Base-by-base conservation (phyloP, 257 asterid genomes). In the Nicotiana undulata region DNA sequence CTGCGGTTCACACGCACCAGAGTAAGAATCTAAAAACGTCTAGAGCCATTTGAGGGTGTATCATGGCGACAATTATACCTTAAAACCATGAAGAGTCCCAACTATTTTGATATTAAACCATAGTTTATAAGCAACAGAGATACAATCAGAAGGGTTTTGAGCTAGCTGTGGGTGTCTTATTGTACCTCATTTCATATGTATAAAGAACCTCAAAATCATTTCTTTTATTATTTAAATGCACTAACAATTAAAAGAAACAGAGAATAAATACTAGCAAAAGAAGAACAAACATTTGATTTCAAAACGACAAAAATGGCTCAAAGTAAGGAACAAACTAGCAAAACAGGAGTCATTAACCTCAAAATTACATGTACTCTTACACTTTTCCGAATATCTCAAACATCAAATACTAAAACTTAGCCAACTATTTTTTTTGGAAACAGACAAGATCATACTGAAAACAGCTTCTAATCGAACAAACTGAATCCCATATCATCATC, bases 401-500 rank as follows among this genome's bases (percentile, higher is more conserved):
- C 60, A 72, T 46, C 24, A 46, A 22, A 22, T 49, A 46, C 78
- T 72, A 72, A 72, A 72, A 68, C 58, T 68, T 40, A 20, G 46
- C 77, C 31, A 67, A 67, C 9, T 6, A 6, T 68, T 20, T 5
- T n/a, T 20, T 40, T 22, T 20, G 20, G 58, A 68, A 68, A 68
- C 77, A 40, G 20, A 40, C 13, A 55, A 67, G 63, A 77, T 29
- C 61, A 63, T 13, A 82, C 40, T 80, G 77, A 76, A 78, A 49
- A 22, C 51, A 22, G 46, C 18, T 6, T 86, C 81, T 86, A 88
- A 78, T 88, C 93, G 12, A 90, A 90, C 85, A 88, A 83, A 84
- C 88, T 70, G 81, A 90, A 88, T 2, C 89, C 90, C 91, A 86
- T 85, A 46, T 90, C 91, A 0, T 90, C 91, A 6, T 90, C 91